A percentile compares a stretch with the other conserved stretches of the same genome.
These are phyloP conservation scores for Amphibolis antarctica DNA, from an alignment of 106 monocot species.

Conservation along the genomic window DNA sequence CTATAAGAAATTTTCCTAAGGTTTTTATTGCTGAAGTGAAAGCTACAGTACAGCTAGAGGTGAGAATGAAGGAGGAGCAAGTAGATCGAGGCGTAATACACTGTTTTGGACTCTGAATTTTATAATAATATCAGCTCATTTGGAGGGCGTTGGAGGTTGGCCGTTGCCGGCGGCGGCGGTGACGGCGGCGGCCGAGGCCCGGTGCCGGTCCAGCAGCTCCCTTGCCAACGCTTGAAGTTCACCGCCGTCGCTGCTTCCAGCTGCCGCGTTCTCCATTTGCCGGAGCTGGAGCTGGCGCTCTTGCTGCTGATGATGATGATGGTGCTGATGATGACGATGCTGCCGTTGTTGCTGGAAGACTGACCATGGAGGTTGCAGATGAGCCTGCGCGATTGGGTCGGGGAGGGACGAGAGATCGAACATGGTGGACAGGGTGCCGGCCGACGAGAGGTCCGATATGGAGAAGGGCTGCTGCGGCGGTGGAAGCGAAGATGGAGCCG, in stretches of 20 bases:
- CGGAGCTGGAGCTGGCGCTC: conserved; percentile 2
- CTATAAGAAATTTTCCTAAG: too few species aligned
- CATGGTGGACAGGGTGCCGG: conserved; percentile 16
- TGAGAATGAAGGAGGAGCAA: too few species aligned
- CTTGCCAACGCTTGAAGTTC: neutral
- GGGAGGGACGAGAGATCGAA: conserved; percentile 73
- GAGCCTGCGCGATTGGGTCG: conserved; percentile 17
- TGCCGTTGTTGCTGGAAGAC: conserved; percentile 18
- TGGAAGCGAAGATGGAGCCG: conserved; percentile 17
- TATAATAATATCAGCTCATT: neutral
- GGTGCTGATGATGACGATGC: neutral
- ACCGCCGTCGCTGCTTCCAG: neutral
- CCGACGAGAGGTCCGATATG: conserved; percentile 54
- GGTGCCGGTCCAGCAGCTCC: neutral
- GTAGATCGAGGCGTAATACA: too few species aligned
- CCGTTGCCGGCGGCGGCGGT: too few species aligned
- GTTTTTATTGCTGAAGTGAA: too few species aligned
- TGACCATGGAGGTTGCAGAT: conserved; percentile 17
- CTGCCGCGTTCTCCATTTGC: neutral
- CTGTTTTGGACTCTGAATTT: too few species aligned
- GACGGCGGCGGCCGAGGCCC: neutral
- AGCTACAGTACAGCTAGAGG: too few species aligned
- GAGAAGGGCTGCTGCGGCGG: conserved; percentile 34
- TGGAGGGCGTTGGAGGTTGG: neutral
- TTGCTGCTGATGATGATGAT: conserved; percentile 15